Evolutionary conservation across 73 alveolate species (phyloP), one percentile per base, ranked within the genome.

Genomic region (Halteria grandinella): DNA sequence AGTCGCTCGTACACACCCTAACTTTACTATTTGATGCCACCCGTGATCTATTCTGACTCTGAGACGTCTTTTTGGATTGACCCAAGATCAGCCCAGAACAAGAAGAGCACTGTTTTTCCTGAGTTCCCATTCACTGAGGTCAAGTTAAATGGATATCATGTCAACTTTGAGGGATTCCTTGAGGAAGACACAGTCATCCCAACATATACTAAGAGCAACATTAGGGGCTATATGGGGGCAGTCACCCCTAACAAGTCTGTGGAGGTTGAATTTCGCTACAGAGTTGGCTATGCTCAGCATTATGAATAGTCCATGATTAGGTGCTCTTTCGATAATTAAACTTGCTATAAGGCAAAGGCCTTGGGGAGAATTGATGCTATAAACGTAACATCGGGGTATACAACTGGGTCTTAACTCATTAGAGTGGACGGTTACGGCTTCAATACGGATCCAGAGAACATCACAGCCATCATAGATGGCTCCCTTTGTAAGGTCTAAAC

Each of bases 1-100:
- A 64, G 52, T 21, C 23, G 79, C 15, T 44, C 66, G 11, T 64
- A 43, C 55, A 64, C 79, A 29, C 79, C 79, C 2, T 31, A 14
- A 5, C 79, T 64, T 1, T 45, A 23, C 41, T 64, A 64, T 52
- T 2, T 64, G 27, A n/a, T 1, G 14, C 79, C 79, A 2, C 40
- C 52, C 40, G 79, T 64, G 24, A 40, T 64, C 21, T 29, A 64
- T 44, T 44, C 40, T 41, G 60, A 53, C 11, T 64, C 79, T n/a
- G 79, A 64, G 28, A n/a, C 33, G n/a, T 1, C 60, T 18, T 41
- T 44, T 34, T 41, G 23, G 11, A 51, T 64, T 6, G 66, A 64
- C 41, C 79, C 79, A 44, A 43, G 43, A 11, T 10, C 41, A 6
- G 77, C 77, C 43, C 58, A 60, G 29, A 21, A 6, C n/a, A n/a